These are phyloP conservation scores for Cylindrotheca closterium DNA, from an alignment of 108 stramenopile species.

Conservation along the genomic window DNA sequence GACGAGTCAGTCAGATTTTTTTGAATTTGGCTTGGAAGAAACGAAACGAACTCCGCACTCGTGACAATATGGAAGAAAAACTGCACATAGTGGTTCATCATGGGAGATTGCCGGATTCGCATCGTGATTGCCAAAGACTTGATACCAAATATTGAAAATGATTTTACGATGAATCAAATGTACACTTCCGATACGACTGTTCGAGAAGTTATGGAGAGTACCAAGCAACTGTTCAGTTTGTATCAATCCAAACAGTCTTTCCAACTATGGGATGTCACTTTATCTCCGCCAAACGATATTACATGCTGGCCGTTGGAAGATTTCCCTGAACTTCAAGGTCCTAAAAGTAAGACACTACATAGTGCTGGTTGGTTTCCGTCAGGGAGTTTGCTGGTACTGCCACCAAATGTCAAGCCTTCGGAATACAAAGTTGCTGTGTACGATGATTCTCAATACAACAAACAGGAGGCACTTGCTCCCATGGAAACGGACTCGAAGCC, in stretches of 20 bases:
- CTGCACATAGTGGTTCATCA: too few relatives aligned
- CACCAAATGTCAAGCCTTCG: slow-evolving; percentile 15
- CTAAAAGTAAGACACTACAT: slow-evolving; percentile 63
- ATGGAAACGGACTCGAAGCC: not conserved
- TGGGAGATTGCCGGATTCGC: slow-evolving; percentile 41
- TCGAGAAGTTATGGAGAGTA: slow-evolving; percentile 34
- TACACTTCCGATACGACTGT: slow-evolving; percentile 47
- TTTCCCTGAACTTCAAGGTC: slow-evolving; percentile 40
- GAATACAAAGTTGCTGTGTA: not conserved
- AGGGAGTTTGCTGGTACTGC: slow-evolving; percentile 48
- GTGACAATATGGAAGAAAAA: too few relatives aligned
- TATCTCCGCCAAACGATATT: slow-evolving; percentile 59
- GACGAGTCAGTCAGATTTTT: too few relatives aligned
- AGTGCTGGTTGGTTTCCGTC: slow-evolving; percentile 78
- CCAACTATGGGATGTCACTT: slow-evolving; percentile 47
- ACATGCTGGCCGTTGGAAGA: slow-evolving; percentile 39
- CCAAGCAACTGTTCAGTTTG: slow-evolving; percentile 2
- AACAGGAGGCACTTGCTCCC: not conserved
- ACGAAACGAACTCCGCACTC: too few relatives aligned
- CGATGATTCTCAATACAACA: slow-evolving; percentile 40
- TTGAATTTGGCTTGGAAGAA: too few relatives aligned
- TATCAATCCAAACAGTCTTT: not conserved
- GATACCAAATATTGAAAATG: not conserved
- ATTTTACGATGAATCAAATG: slow-evolving; percentile 5
- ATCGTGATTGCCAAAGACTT: slow-evolving; percentile 22